Conservation (phyloP, 2,329 filamentous ascomycete species). For the Xylariaceae sp. region DNA sequence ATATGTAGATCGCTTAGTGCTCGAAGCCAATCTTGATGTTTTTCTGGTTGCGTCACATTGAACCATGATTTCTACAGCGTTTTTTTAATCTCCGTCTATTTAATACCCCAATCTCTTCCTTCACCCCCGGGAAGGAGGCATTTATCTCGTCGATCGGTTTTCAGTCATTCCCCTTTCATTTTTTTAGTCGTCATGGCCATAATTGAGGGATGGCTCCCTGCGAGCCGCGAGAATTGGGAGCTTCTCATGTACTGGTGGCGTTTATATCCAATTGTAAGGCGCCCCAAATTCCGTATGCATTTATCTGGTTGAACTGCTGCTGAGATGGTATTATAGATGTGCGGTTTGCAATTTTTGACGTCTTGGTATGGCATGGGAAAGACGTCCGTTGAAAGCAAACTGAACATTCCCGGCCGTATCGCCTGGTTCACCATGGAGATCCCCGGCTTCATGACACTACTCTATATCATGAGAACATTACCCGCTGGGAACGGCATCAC, state of each 20-base stretch:
- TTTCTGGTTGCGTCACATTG: too few species aligned
- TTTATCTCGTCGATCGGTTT: too few species aligned
- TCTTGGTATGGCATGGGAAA: slow-evolving; percentile 90
- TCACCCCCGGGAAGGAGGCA: too few species aligned
- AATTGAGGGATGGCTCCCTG: slow-evolving; percentile 53
- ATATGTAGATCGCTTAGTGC: too few species aligned
- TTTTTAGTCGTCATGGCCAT: slow-evolving; percentile 39
- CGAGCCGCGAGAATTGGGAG: slow-evolving; percentile 55
- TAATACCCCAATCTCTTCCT: too few species aligned
- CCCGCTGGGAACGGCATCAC: slow-evolving; percentile 54
- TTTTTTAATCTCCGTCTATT: too few species aligned
- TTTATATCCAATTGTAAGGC: slow-evolving; percentile 50
- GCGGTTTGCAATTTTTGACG: slow-evolving; percentile 75
- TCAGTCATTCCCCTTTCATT: too few species aligned
- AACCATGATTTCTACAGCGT: too few species aligned
- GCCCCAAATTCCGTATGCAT: too few species aligned
- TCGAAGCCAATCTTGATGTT: too few species aligned
- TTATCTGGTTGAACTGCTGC: too few species aligned
- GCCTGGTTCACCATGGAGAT: slow-evolving; percentile 89
- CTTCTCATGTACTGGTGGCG: slow-evolving; percentile 49
- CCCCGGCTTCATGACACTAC: slow-evolving; percentile 69
- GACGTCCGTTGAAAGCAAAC: slow-evolving; percentile 67
- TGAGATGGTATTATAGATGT: too few species aligned
- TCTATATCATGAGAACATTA: slow-evolving; percentile 74
- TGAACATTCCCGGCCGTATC: slow-evolving; percentile 86